Percentiles rank a stretch among this genome's conserved stretches.
Evolutionary conservation across 768 basidiomycete species (phyloP).

Genomic region (Mycena crocata): DNA sequence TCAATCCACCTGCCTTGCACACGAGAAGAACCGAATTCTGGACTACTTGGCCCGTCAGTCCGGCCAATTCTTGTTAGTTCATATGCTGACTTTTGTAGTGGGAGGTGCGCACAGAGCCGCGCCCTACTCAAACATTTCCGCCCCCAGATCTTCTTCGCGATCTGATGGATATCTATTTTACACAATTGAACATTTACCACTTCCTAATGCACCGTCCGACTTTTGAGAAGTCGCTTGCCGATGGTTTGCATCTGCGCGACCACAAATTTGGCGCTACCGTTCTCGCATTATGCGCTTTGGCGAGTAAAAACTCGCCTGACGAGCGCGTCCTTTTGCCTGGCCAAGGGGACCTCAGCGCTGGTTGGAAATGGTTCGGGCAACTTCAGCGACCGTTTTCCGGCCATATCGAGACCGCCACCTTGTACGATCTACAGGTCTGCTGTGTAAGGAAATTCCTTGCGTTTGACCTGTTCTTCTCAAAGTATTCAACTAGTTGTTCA

Average conservation of each 20-base stretch:
- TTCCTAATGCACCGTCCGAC: conserved; percentile 65
- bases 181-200: conserved; percentile 47
- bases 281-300: conserved; percentile 64
- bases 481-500: conserved; percentile 42
- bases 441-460: conserved; percentile 48
- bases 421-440: conserved; percentile 69
- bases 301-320: conserved; percentile 55
- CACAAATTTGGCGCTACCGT: conserved; percentile 56
- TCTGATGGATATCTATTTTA: conserved; percentile 66
- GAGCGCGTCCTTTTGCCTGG: conserved; percentile 48
- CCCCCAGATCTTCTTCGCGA: conserved; percentile 45
- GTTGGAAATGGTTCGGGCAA: conserved; percentile 57
- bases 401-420: conserved; percentile 54
- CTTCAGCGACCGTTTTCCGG: conserved; percentile 63
- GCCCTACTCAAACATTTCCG: background rate
- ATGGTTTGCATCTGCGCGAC: conserved; percentile 52
- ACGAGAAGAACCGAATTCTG: conserved; percentile 17
- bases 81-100: conserved; percentile 21
- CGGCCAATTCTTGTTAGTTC: too few species aligned
- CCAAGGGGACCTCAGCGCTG: conserved; percentile 46
- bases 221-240: conserved; percentile 54
- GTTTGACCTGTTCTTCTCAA: conserved; percentile 22
- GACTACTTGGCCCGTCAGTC: conserved; percentile 17
- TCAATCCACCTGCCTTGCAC: background rate
- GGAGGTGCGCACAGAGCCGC: conserved; percentile 13